These are phyloP conservation scores for Mortierella sp. DNA, from an alignment of 371 early-diverging fungal genomes.

Conservation along the genomic window DNA sequence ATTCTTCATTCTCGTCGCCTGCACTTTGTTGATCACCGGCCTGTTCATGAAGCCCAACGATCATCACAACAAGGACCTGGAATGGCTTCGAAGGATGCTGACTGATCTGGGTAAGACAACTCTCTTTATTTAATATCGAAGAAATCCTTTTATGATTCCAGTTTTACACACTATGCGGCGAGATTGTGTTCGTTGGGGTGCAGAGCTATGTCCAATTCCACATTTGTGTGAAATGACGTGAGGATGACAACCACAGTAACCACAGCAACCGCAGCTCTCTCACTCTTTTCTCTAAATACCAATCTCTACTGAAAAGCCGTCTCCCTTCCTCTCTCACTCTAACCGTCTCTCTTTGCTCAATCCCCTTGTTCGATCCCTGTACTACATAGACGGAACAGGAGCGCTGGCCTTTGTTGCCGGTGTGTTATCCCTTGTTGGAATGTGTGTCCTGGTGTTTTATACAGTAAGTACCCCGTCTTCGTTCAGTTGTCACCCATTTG, in stretches of 20 bases:
- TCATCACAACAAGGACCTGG: constrained; percentile 40
- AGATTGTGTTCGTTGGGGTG: neutral
- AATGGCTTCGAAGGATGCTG: constrained; percentile 52
- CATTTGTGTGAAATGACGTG: no score
- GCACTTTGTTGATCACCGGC: constrained; percentile 38
- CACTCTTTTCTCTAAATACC: neutral
- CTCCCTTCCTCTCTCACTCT: neutral
- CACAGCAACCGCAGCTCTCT: no score
- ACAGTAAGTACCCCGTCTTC: constrained; percentile 25
- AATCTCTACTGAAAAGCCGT: neutral
- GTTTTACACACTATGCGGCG: neutral
- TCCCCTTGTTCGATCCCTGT: neutral
- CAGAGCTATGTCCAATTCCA: no score
- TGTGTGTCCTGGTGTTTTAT: constrained; percentile 54
- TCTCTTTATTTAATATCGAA: neutral
- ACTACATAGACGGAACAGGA: constrained; percentile 39
- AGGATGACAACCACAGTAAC: no score
- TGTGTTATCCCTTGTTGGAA: constrained; percentile 43
- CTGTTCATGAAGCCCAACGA: constrained; percentile 52
- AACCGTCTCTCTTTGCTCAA: neutral
- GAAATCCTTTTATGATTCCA: neutral
- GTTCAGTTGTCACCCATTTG: neutral
- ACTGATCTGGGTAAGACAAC: constrained; percentile 43
- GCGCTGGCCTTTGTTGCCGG: constrained; percentile 52
- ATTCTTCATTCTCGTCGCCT: constrained; percentile 48